Evolutionary conservation across 179 eudicot genomes (phyloP).

Genomic region (Carnegiea gigantea): DNA sequence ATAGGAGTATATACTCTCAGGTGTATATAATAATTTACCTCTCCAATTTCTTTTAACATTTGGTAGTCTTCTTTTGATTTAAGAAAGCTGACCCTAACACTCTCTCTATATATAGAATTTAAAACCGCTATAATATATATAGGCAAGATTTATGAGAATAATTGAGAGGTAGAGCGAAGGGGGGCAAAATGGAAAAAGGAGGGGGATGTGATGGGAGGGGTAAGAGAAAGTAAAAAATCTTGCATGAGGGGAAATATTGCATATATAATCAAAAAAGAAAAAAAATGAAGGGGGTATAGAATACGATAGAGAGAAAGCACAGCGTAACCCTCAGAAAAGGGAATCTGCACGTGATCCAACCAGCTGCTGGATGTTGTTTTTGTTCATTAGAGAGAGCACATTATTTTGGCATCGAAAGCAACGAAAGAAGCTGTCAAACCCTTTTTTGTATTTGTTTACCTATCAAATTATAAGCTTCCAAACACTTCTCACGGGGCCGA

Average conservation of each 20-base stretch:
- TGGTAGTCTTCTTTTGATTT: too few species aligned
- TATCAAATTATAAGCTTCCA: constrained; percentile 9
- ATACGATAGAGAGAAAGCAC: neutral
- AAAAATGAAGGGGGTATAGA: neutral
- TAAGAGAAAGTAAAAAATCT: neutral
- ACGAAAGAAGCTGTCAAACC: constrained; percentile 17
- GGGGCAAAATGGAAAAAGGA: neutral
- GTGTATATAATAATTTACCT: too few species aligned
- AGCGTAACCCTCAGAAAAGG: constrained; percentile 3
- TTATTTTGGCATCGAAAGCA: constrained; percentile 8
- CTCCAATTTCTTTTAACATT: too few species aligned
- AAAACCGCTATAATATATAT: too few species aligned
- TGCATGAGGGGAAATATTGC: constrained; percentile 9
- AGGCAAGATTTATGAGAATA: neutral
- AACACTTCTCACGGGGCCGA: constrained; percentile 15
- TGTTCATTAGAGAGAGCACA: neutral
- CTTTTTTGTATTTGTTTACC: constrained; percentile 8
- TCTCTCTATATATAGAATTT: too few species aligned
- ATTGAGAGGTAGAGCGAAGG: neutral
- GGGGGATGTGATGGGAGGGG: constrained; percentile 11
- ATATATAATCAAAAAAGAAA: neutral
- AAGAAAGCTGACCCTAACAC: too few species aligned
- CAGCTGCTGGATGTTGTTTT: constrained; percentile 1
- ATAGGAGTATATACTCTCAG: too few species aligned
- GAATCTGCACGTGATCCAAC: constrained; percentile 15